Conservation (phyloP, 768 basidiomycete species). For the Rubroboletus pulcherrimus region DNA sequence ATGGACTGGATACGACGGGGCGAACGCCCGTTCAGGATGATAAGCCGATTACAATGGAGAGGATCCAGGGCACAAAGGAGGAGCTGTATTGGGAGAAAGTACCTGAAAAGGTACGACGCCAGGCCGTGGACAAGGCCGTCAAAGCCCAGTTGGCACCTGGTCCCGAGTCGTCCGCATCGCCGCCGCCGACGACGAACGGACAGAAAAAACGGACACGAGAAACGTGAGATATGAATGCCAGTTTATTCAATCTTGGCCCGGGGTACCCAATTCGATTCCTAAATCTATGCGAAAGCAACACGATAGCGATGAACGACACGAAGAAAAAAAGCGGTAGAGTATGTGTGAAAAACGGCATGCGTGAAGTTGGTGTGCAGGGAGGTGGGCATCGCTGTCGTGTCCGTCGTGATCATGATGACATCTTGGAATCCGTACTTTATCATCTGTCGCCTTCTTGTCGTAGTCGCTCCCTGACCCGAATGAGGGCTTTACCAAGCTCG, state of each 20-base stretch:
- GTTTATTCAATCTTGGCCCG: neutral
- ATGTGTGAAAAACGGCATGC: neutral
- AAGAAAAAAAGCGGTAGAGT: neutral
- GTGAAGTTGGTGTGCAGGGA: neutral
- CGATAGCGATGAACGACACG: conserved; percentile 1
- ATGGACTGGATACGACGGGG: conserved; percentile 57
- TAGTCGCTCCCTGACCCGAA: conserved; percentile 50
- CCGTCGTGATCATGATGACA: neutral
- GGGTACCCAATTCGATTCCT: neutral
- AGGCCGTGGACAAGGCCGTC: conserved; percentile 52
- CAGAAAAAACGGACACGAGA: conserved; percentile 20
- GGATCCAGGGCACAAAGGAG: conserved; percentile 61
- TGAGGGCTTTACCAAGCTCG: conserved; percentile 59
- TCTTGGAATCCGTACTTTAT: neutral
- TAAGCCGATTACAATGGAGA: conserved; percentile 44
- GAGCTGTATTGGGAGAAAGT: conserved; percentile 78
- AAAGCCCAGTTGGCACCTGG: neutral
- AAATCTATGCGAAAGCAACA: neutral
- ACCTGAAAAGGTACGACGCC: conserved; percentile 63
- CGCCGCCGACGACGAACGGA: neutral
- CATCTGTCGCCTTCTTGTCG: conserved; percentile 26
- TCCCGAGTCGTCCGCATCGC: neutral
- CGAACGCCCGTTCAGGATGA: conserved; percentile 10
- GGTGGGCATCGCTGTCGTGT: neutral
- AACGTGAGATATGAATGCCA: neutral